A percentile compares a stretch with the other conserved stretches of the same genome.
phyloP scores from a whole-genome alignment of 2,329 filamentous ascomycete genomes.

The Calonectria montana region DNA sequence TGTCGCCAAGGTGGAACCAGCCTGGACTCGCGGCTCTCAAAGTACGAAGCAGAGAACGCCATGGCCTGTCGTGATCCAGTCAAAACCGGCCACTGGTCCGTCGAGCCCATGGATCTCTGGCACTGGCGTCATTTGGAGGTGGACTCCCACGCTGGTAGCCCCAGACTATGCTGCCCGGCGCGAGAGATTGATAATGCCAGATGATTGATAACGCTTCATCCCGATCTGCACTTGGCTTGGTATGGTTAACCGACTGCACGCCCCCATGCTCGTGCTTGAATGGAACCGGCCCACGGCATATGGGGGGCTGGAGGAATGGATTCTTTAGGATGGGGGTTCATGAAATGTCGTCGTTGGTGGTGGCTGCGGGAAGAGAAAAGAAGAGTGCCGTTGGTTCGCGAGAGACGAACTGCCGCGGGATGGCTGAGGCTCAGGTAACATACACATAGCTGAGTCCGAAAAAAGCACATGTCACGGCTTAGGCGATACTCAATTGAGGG shows the following conservation, averaged over 20 bases:
- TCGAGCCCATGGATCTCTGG: constrained; percentile 26
- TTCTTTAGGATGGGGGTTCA: not conserved
- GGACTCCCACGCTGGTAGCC: constrained; percentile 27
- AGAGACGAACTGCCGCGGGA: not conserved
- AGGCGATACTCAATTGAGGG: not conserved
- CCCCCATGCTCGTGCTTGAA: not conserved
- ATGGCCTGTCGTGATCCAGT: not conserved
- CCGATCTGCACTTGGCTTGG: constrained; percentile 19
- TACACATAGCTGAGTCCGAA: not conserved
- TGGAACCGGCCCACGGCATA: not conserved
- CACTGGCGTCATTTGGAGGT: constrained; percentile 30
- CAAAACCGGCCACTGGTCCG: not conserved
- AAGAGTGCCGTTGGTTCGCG: constrained; percentile 8
- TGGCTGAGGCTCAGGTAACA: not conserved
- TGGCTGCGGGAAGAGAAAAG: not conserved
- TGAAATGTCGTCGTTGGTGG: not conserved
- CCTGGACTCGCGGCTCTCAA: constrained; percentile 11
- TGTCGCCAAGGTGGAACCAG: constrained; percentile 18
- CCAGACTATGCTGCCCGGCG: constrained; percentile 22
- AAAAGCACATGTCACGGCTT: not conserved
- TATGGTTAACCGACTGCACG: constrained; percentile 7
- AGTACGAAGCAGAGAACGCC: constrained; percentile 10
- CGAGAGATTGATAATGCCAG: constrained; percentile 39
- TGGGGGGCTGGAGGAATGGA: not conserved
- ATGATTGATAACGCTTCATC: constrained; percentile 43